Base-by-base conservation (phyloP, 192 early-diverging fungal species). In the Entomortierella lignicola region DNA sequence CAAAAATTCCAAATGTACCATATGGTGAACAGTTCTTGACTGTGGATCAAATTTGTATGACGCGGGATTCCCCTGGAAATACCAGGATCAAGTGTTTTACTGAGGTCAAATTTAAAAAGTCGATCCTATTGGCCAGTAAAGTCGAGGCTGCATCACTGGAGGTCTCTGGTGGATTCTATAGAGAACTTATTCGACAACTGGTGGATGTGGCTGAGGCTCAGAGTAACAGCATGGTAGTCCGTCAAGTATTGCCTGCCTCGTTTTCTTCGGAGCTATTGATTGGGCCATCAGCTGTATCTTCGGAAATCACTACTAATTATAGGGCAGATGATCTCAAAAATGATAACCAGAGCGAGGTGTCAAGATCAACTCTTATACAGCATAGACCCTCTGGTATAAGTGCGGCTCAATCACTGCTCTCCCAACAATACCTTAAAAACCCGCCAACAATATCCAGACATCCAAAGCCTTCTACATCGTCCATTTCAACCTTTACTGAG, bases 1-100 rank as follows among this genome's bases (percentile, higher is more conserved):
- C 58, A 6, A 60, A 53, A 4, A 61, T 50, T 4, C 72, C 72
- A 18, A 48, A 60, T 18, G 32, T 75, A 10, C 57, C 66, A 3
- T 75, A 59, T 59, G 72, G 72, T 5, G 65, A 75, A 29, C 53
- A 63, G 13, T 68, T 68, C 39, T 63, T 65, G 0, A 68, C 59
- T 4, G 31, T 68, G 17, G 39, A 48, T 30, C 72, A 75, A 21
- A 67, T 75, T 13, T 75, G 72, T 43, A 17, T 75, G 25, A 67
- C 65, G 34, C 23, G 58, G 52, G 72, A 68, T 8, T 37, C 72
- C 2, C 44, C 59, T 13, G 65, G 72, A n/a, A 68, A 58, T 25
- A 75, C 72, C 8, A 54, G 65, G 39, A 68, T 75, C 21, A 60
- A 67, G 21, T 75, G 72, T 15, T 68, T 68, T 26, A 56, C 65